Percentiles rank a stretch among this genome's conserved stretches.
Conservation (phyloP, 805 yeast genomes). For the Metschnikowia reukaufii region DNA sequence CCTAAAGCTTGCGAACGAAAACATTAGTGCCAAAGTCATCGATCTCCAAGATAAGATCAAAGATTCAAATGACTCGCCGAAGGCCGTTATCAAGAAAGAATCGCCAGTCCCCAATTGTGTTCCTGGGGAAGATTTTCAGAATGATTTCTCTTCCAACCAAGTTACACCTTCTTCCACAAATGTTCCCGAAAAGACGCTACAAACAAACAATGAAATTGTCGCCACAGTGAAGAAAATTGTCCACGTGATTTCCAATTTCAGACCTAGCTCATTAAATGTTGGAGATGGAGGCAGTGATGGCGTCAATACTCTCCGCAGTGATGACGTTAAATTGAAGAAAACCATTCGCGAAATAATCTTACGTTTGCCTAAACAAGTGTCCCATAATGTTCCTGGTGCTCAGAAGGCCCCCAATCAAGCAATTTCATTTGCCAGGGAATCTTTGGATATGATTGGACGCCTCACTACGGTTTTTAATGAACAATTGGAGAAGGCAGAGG, state of each 20-base stretch:
- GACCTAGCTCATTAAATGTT: constrained; percentile 32
- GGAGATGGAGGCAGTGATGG: constrained; percentile 13
- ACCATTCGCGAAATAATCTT: constrained; percentile 79
- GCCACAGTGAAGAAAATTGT: constrained; percentile 88
- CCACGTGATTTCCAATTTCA: constrained; percentile 79
- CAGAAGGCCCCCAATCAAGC: constrained; percentile 58
- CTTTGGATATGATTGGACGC: constrained; percentile 80
- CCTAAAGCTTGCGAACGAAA: constrained; percentile 76
- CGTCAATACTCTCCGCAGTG: constrained; percentile 9
- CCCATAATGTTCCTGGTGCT: constrained; percentile 11
- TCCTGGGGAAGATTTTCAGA: not conserved
- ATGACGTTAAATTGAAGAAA: constrained; percentile 45
- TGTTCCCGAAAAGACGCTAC: constrained; percentile 26
- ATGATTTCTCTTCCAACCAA: constrained; percentile 1
- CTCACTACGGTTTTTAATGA: constrained; percentile 84
- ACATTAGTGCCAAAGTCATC: constrained; percentile 64
- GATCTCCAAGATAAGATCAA: constrained; percentile 55
- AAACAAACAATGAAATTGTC: constrained; percentile 78
- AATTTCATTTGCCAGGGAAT: constrained; percentile 81
- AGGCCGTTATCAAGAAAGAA: constrained; percentile 1
- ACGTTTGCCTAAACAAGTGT: constrained; percentile 62
- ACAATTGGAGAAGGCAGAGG: constrained; percentile 80
- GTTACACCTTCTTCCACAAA: constrained; percentile 2
- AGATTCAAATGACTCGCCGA: constrained; percentile 32
- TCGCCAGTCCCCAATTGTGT: not conserved